Percentiles rank a stretch among this genome's conserved stretches.
Conservation (phyloP, 2,329 filamentous ascomycete species). For the Triangularia verruculosa region DNA sequence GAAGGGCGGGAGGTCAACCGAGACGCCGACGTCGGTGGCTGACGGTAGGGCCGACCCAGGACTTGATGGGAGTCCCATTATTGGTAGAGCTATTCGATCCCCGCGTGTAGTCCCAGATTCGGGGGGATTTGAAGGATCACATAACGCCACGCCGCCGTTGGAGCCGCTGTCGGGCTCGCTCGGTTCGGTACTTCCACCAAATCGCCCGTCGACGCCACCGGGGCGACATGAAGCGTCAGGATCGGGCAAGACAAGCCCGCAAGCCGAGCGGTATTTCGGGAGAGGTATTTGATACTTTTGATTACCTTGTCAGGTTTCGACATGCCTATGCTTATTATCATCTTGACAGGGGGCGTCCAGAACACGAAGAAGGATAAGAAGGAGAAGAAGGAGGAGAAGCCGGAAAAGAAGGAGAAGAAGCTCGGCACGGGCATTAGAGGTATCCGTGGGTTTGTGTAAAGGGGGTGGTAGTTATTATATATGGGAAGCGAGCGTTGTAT, state of each 20-base stretch:
- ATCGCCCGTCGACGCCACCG: slow-evolving; percentile 40
- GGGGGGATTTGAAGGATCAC: slow-evolving; percentile 42
- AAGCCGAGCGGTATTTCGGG: slow-evolving; percentile 41
- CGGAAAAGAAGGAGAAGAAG: slow-evolving; percentile 40
- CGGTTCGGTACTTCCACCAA: slow-evolving; percentile 23
- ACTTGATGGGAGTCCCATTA: slow-evolving; percentile 37
- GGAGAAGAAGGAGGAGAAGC: slow-evolving; percentile 44
- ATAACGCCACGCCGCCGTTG: slow-evolving; percentile 44
- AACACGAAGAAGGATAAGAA: slow-evolving; percentile 50
- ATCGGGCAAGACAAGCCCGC: slow-evolving; percentile 33
- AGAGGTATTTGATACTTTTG: slow-evolving; percentile 38
- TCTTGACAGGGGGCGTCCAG: slow-evolving; percentile 47
- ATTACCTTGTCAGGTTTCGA: slow-evolving; percentile 9
- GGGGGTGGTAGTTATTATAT: not conserved
- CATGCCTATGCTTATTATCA: slow-evolving; percentile 35
- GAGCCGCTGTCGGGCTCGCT: slow-evolving; percentile 34
- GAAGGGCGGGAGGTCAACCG: slow-evolving; percentile 7
- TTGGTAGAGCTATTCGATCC: slow-evolving; percentile 35
- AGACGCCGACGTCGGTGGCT: slow-evolving; percentile 35
- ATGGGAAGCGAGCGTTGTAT: not conserved
- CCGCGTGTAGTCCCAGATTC: slow-evolving; percentile 45
- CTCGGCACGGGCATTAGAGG: slow-evolving; percentile 35
- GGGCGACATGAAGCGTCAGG: slow-evolving; percentile 27
- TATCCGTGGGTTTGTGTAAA: slow-evolving; percentile 32
- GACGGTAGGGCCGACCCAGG: slow-evolving; percentile 27